Base-by-base conservation (phyloP, 345 rosid species). In the Erodium maritimum region DNA sequence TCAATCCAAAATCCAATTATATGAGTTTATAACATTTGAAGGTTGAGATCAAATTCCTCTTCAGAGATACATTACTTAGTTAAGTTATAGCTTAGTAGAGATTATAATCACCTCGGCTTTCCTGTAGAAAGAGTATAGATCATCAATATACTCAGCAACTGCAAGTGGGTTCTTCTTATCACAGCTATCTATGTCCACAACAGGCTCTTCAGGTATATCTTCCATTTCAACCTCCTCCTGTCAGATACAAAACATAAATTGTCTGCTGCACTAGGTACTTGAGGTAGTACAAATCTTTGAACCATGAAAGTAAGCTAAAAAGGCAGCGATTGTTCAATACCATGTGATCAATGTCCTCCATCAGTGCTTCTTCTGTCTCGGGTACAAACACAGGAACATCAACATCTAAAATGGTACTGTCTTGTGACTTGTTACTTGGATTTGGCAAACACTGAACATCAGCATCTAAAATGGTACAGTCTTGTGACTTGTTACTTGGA, bases 171-270 rank as follows among this genome's bases (percentile, higher is more conserved):
- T 71, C 11, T 65, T 81, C 72, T 79, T 85, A 61, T 93, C 99
- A 45, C 63, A 57, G 23, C 68, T 62, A 67, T 93, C 97, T 61
- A 93, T 87, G 73, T 93, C 99, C 37, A 29, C 2, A 60, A 76
- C 19, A 21, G 80, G 25, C 57, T 80, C 86, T 45, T 83, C 81
- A 55, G 37, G 76, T 5, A 77, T 77, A 56, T 87, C 91, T 75
- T 85, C 95, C 96, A 87, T 83, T 75, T 89, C 96, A 67, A 82
- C 77, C 61, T 87, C 99, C 42, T 84, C 89, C 97, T 91, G 70
- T 48, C 63, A 16, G 48, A 42, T 10, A 42, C 48, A 42, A 42
- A 42, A 42, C 17, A 42, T 29, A 9, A 42, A 42, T 42, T 42
- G 3, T 42, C 50, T 52, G 55, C 60, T 19, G 48, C 48, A 0